phyloP scores from a whole-genome alignment of 2,329 filamentous ascomycete species.

The Rhynchosporium graminicola region DNA sequence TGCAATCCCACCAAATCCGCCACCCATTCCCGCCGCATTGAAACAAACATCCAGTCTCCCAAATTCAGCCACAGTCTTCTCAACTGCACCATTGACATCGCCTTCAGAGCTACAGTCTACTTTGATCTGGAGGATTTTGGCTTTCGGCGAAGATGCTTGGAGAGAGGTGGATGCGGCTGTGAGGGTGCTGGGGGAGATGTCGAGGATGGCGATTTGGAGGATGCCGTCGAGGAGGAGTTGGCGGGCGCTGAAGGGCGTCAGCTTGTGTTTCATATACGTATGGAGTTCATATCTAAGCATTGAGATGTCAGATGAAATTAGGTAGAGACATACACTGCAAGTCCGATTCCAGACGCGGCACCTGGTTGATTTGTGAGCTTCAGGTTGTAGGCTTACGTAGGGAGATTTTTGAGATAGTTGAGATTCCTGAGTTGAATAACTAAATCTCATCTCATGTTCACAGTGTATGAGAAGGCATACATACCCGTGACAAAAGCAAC shows the following conservation, averaged over 20 bases:
- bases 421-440: neutral
- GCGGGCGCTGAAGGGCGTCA: slow-evolving; percentile 7
- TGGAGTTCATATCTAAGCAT: too few relatives aligned
- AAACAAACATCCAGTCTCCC: slow-evolving; percentile 56
- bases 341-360: slow-evolving; percentile 32
- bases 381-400: neutral
- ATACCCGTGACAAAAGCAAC: slow-evolving; percentile 33
- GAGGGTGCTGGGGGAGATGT: slow-evolving; percentile 20
- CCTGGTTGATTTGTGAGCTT: slow-evolving; percentile 21
- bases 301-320: too few relatives aligned
- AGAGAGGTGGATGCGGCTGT: slow-evolving; percentile 1
- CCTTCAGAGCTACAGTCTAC: slow-evolving; percentile 27
- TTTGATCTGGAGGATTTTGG: slow-evolving; percentile 18
- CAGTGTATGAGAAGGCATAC: neutral
- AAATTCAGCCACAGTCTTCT: slow-evolving; percentile 47
- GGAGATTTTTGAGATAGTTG: neutral
- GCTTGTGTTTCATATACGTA: too few relatives aligned
- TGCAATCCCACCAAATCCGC: slow-evolving; percentile 26
- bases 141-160: neutral
- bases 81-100: slow-evolving; percentile 28
- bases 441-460: neutral
- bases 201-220: slow-evolving; percentile 27
- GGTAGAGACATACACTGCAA: slow-evolving; percentile 15
- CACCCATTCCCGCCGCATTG: slow-evolving; percentile 48
- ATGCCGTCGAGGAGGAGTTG: slow-evolving; percentile 30